phyloP scores from a whole-genome alignment of 2,329 filamentous ascomycete species.

The Colletotrichum tropicicola region DNA sequence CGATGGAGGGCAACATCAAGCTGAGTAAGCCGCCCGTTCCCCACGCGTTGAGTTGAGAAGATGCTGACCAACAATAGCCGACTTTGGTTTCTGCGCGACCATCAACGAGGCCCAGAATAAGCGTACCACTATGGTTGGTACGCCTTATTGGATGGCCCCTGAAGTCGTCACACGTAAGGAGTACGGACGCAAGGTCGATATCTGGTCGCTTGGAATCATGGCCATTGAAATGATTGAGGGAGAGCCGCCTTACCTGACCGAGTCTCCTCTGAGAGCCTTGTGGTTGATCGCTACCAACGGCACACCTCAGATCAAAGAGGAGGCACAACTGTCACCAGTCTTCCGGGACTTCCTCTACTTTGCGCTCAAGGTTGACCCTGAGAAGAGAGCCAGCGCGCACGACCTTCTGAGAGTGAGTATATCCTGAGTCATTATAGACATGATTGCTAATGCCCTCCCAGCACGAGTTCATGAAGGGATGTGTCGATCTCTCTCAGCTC shows the following conservation, averaged over 20 bases:
- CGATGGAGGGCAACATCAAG: conserved; percentile 95
- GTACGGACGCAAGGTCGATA: conserved; percentile 97
- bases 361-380: conserved; percentile 94
- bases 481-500: conserved; percentile 78
- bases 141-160: conserved; percentile 99
- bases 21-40: conserved; percentile 72
- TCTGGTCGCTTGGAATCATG: conserved; percentile 99
- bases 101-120: conserved; percentile 98
- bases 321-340: conserved; percentile 79
- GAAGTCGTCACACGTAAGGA: conserved; percentile 98
- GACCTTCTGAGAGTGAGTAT: conserved; percentile 87
- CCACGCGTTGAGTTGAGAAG: background rate
- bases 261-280: conserved; percentile 89
- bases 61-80: conserved; percentile 67
- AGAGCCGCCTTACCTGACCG: conserved; percentile 95
- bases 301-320: conserved; percentile 93
- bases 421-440: background rate
- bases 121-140: conserved; percentile 98
- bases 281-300: conserved; percentile 98
- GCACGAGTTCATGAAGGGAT: conserved; percentile 84
- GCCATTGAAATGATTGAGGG: conserved; percentile 99
- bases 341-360: conserved; percentile 94
- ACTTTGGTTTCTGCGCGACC: conserved; percentile 98
- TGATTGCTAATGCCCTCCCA: conserved; percentile 42
- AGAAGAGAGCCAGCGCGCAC: conserved; percentile 94